A percentile compares a stretch with the other conserved stretches of the same genome.
Evolutionary conservation across 2,329 filamentous ascomycete species (phyloP).

Genomic region (Aspergillus amoenus): DNA sequence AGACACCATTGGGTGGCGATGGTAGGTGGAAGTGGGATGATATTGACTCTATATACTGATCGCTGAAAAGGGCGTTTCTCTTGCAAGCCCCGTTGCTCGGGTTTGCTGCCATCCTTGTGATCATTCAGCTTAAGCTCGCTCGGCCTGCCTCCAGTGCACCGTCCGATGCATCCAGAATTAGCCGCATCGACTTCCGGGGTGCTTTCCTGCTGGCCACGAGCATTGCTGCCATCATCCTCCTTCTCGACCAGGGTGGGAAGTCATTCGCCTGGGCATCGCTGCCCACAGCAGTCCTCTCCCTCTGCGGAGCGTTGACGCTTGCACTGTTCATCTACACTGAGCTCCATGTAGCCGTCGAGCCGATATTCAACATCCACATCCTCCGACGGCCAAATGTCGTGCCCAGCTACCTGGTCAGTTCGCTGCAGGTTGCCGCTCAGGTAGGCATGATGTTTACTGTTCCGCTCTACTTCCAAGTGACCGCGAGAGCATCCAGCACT

Average conservation of each 20-base stretch:
- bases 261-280: slow-evolving; percentile 34
- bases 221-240: slow-evolving; percentile 47
- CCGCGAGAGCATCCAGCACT: slow-evolving; percentile 57
- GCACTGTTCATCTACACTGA: slow-evolving; percentile 32
- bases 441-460: slow-evolving; percentile 64
- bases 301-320: slow-evolving; percentile 14
- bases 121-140: slow-evolving; percentile 39
- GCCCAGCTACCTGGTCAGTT: slow-evolving; percentile 42
- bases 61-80: slow-evolving; percentile 25
- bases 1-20: slow-evolving; percentile 65
- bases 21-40: slow-evolving; percentile 37
- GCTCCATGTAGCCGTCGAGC: slow-evolving; percentile 31
- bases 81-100: slow-evolving; percentile 28
- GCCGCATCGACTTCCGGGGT: slow-evolving; percentile 61
- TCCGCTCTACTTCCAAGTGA: slow-evolving; percentile 69
- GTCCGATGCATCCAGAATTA: slow-evolving; percentile 35
- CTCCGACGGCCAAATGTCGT: slow-evolving; percentile 31
- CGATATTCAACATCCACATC: slow-evolving; percentile 38
- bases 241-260: slow-evolving; percentile 52
- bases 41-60: not conserved
- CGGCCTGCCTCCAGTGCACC: not conserved
- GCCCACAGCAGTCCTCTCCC: slow-evolving; percentile 18
- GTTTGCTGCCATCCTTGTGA: slow-evolving; percentile 41
- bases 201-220: slow-evolving; percentile 46
- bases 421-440: slow-evolving; percentile 59